A percentile compares a stretch with the other conserved stretches of the same genome.
Conservation (phyloP, 257 asterid genomes). For the Solanum bulbocastanum region DNA sequence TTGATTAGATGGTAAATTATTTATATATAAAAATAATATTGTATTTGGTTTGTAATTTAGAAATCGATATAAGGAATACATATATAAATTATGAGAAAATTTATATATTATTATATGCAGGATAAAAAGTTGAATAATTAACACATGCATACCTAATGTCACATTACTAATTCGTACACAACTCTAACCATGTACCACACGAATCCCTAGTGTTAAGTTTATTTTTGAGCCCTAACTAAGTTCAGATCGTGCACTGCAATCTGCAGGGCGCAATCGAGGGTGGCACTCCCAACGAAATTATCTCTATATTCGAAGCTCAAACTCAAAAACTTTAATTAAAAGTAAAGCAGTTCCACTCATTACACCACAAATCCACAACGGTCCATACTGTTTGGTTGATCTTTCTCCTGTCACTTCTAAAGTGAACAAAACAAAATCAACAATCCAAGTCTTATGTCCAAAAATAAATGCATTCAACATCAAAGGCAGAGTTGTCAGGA, state of each 20-base stretch:
- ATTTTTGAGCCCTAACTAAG: neutral
- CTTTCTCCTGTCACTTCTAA: neutral
- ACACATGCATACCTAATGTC: neutral
- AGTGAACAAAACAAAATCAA: neutral
- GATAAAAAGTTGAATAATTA: too few relatives aligned
- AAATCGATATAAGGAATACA: neutral
- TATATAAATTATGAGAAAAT: too few relatives aligned
- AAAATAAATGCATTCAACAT: neutral
- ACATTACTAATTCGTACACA: too few relatives aligned
- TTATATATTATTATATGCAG: too few relatives aligned
- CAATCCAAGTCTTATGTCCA: neutral
- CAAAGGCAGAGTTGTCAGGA: neutral
- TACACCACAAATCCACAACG: accelerated
- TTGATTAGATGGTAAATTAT: too few relatives aligned
- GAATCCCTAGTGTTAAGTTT: neutral
- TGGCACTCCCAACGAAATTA: accelerated
- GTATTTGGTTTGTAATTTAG: too few relatives aligned
- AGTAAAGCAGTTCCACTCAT: neutral
- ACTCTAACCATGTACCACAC: neutral
- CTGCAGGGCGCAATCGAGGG: too few relatives aligned
- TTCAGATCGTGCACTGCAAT: neutral
- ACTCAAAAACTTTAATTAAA: too few relatives aligned
- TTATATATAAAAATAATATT: too few relatives aligned
- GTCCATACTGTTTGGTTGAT: neutral
- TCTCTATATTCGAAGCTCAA: accelerated